These are phyloP conservation scores for Populus hybrid DNA, from an alignment of 441 rosid genomes.

Conservation along the genomic window DNA sequence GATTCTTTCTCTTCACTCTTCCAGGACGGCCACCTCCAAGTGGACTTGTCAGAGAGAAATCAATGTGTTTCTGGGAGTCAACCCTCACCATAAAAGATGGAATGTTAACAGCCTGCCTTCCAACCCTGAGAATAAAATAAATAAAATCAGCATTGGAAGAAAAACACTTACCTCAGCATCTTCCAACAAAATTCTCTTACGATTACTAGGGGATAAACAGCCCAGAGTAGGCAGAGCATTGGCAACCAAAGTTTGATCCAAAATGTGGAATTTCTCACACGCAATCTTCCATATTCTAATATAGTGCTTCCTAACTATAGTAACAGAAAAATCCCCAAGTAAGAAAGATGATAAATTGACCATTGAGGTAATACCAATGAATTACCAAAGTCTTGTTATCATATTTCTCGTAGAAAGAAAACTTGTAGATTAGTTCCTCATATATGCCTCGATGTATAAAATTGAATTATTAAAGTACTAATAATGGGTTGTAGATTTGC, in stretches of 20 bases:
- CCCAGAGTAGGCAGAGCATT: neutral
- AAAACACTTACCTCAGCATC: neutral
- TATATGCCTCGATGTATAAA: neutral
- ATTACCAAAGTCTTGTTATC: neutral
- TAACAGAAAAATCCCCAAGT: neutral
- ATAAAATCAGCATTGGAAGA: neutral
- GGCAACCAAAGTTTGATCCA: neutral
- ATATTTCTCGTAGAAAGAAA: neutral
- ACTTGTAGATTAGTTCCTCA: neutral
- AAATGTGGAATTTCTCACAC: neutral
- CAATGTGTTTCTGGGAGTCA: slow-evolving; percentile 46
- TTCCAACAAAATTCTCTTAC: neutral
- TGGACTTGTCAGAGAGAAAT: slow-evolving; percentile 43
- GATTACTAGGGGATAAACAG: neutral
- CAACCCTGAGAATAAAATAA: slow-evolving; percentile 45
- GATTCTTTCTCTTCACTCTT: slow-evolving; percentile 17
- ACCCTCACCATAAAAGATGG: slow-evolving; percentile 92
- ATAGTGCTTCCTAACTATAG: neutral
- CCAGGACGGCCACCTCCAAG: slow-evolving; percentile 39
- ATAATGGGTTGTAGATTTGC: neutral
- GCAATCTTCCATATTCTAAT: neutral
- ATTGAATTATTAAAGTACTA: neutral
- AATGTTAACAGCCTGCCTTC: slow-evolving; percentile 83
- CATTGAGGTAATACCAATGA: neutral
- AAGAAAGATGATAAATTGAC: no score